A percentile compares a stretch with the other conserved stretches of the same genome.
phyloP scores from a whole-genome alignment of 176 grass and related monocot genomes.

The Areca catechu region DNA sequence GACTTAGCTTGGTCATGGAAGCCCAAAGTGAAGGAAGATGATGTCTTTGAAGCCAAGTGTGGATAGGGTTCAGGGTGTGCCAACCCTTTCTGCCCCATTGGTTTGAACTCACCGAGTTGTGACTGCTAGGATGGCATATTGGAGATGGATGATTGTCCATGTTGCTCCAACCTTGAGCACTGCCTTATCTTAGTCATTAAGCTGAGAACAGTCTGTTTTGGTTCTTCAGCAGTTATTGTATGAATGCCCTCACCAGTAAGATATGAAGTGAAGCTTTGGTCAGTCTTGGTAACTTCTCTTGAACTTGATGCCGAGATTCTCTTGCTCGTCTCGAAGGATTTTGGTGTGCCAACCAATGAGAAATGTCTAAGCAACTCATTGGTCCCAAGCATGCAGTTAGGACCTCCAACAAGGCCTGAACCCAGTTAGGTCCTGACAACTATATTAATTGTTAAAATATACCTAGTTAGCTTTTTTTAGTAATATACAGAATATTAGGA shows the following conservation, averaged over 20 bases:
- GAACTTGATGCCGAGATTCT: neutral
- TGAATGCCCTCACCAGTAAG: neutral
- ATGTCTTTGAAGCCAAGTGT: neutral
- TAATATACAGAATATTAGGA: too few relatives aligned
- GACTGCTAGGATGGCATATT: neutral
- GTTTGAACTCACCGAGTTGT: neutral
- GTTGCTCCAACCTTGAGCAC: neutral
- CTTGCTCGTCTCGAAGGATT: slow-evolving; percentile 33
- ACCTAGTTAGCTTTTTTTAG: too few relatives aligned
- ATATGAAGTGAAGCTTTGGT: neutral
- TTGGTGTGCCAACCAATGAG: slow-evolving; percentile 19
- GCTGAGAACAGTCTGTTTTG: neutral
- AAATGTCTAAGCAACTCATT: slow-evolving; percentile 43
- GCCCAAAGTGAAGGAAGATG: neutral
- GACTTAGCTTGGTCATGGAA: neutral
- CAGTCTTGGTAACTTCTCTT: neutral
- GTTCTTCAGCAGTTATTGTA: neutral
- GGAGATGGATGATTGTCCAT: neutral
- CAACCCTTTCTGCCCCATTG: too few relatives aligned
- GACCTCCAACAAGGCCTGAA: neutral
- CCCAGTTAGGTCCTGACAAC: too few relatives aligned
- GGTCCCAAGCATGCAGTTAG: slow-evolving; percentile 34
- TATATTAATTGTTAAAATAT: too few relatives aligned
- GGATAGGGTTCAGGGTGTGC: too few relatives aligned
- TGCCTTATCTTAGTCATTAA: neutral